Percentiles rank a stretch among this genome's conserved stretches.
phyloP scores from a whole-genome alignment of 257 asterid species.

The Solanum gracilifrons region DNA sequence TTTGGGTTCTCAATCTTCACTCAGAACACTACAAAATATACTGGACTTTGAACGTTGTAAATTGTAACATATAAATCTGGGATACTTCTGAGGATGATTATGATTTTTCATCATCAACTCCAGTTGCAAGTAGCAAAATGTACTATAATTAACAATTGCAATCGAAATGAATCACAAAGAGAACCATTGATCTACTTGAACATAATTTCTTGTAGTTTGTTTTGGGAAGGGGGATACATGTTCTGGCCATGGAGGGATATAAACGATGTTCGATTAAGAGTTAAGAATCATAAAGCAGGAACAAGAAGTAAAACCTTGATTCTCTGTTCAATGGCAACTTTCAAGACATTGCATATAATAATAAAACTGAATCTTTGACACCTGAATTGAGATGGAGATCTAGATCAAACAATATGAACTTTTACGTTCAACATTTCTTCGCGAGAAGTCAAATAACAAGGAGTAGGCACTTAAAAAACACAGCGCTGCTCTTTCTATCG shows the following conservation, averaged over 20 bases:
- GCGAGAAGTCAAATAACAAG: background rate
- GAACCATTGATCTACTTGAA: background rate
- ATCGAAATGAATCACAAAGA: background rate
- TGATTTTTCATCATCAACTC: background rate
- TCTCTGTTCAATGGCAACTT: background rate
- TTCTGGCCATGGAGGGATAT: background rate
- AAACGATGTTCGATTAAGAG: background rate
- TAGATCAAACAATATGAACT: background rate
- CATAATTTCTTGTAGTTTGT: background rate
- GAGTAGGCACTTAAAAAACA: background rate
- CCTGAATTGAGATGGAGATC: background rate
- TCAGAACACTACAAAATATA: background rate
- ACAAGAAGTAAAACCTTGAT: background rate
- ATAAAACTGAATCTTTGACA: background rate
- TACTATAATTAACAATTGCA: background rate
- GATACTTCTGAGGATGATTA: background rate
- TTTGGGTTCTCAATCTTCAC: background rate
- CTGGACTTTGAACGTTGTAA: background rate
- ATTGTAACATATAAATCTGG: background rate
- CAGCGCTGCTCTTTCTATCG: background rate
- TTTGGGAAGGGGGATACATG: background rate
- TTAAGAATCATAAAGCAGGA: background rate
- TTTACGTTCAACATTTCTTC: background rate
- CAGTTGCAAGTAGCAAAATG: background rate
- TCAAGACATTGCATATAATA: background rate